These are phyloP conservation scores for Coniferiporia weirii DNA, from an alignment of 1,284 basidiomycete genomes.

Conservation along the genomic window DNA sequence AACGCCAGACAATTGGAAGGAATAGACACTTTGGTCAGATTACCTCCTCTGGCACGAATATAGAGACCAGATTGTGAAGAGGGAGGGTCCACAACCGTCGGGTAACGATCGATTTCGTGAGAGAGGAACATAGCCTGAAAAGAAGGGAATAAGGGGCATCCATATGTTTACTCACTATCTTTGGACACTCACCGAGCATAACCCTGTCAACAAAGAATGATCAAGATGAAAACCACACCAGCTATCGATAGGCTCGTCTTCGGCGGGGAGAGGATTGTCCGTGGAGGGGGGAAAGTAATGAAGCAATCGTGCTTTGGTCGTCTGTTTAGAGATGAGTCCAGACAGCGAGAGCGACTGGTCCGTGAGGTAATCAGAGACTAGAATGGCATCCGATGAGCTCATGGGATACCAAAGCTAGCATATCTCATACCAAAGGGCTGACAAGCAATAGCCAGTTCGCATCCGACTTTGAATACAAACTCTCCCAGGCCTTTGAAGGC, in stretches of 20 bases:
- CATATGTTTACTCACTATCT: slow-evolving; percentile 23
- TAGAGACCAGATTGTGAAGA: slow-evolving; percentile 79
- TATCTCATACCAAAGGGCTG: slow-evolving; percentile 70
- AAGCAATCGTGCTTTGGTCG: slow-evolving; percentile 79
- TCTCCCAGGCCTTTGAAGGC: slow-evolving; percentile 81
- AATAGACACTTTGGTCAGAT: slow-evolving; percentile 76
- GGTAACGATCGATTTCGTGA: slow-evolving; percentile 34
- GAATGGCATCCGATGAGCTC: neutral
- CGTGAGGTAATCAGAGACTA: slow-evolving; percentile 58
- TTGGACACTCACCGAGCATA: slow-evolving; percentile 59
- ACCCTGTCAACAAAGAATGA: slow-evolving; percentile 83
- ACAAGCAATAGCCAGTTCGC: slow-evolving; percentile 76
- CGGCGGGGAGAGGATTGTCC: slow-evolving; percentile 31
- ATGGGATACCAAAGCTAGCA: slow-evolving; percentile 1
- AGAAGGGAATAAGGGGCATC: slow-evolving; percentile 33
- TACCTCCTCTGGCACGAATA: slow-evolving; percentile 77
- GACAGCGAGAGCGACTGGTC: slow-evolving; percentile 61
- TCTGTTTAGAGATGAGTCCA: slow-evolving; percentile 57
- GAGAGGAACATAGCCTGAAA: slow-evolving; percentile 77
- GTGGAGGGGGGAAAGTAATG: slow-evolving; percentile 81
- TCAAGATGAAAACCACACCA: slow-evolving; percentile 84
- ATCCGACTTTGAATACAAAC: slow-evolving; percentile 58
- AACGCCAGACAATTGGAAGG: slow-evolving; percentile 80
- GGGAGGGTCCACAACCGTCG: slow-evolving; percentile 56
- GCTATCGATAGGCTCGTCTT: slow-evolving; percentile 68